Evolutionary conservation across 192 early-diverging fungal genomes (phyloP), one percentile per base, ranked within the genome.

Genomic region (Rhizoclosmatium globosum): DNA sequence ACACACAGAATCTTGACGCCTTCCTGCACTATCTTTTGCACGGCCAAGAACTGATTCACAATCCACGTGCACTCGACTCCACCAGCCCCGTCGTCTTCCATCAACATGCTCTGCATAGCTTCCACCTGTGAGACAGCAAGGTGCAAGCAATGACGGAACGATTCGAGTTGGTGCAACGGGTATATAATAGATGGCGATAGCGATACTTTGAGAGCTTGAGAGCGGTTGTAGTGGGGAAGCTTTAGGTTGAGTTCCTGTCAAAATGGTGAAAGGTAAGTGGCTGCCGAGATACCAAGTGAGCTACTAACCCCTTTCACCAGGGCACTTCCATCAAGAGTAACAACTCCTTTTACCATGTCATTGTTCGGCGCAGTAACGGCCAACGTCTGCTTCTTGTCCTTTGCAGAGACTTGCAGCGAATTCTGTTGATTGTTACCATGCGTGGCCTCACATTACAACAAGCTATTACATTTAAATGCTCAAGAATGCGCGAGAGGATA

Each of bases 321-420:
- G 17, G 58, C 50, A 15, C 71, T 43, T n/a, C 84, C 84, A 56
- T 82, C 72, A 2, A 85, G 59, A 15, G 78, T 80, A 17, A 85
- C 74, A 47, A 85, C 79, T 4, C 84, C 84, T 64, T 85, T 85
- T 7, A 85, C 59, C 39, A 74, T 50, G 47, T 85, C 84, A 41
- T 59, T 77, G 71, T 62, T 81, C 39, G 79, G 17, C 2, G 80
- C 74, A 56, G 82, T 81, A 3, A 84, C 64, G 9, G 82, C 80
- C 4, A 84, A 53, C 17, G 82, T 84, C 31, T 69, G 68, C 62
- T 21, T 53, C 50, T 53, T 7, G 17, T 7, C 6, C 9, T 53
- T 53, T 53, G 50, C 17, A 17, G 9, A 53, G 50, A 53, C 50
- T 13, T 13, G 50, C 9, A 7, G 6, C 17, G 17, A 53, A 13